Evolutionary conservation across 495 filamentous ascomycete genomes (phyloP).

Genomic region (Aspergillus indologenus): DNA sequence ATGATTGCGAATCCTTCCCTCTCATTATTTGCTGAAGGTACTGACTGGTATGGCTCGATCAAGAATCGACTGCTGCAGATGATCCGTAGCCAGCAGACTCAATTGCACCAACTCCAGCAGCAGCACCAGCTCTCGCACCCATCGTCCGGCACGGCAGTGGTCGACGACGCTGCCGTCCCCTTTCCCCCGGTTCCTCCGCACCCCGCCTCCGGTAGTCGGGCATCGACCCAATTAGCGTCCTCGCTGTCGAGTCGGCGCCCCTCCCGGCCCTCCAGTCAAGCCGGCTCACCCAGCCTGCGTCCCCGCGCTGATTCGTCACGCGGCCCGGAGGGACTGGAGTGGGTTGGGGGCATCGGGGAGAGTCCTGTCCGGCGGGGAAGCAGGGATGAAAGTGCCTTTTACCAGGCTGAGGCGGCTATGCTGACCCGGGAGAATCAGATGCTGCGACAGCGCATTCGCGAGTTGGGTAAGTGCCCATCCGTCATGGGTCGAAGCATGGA

Average conservation of each 20-base stretch:
- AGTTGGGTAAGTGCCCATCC: conserved; percentile 58
- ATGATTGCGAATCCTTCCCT: conserved; percentile 3
- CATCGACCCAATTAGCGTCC: conserved; percentile 33
- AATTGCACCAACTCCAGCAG: conserved; percentile 65
- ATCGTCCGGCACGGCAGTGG: conserved; percentile 29
- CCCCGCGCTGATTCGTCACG: conserved; percentile 29
- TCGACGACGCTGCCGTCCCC: conserved; percentile 59
- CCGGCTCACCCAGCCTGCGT: conserved; percentile 36
- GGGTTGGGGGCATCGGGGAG: conserved; percentile 28
- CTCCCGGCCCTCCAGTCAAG: conserved; percentile 36
- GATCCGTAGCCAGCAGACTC: conserved; percentile 83
- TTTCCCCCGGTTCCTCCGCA: conserved; percentile 45
- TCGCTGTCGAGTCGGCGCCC: conserved; percentile 53
- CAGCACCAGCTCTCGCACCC: conserved; percentile 31
- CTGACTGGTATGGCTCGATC: not conserved
- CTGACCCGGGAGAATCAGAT: conserved; percentile 91
- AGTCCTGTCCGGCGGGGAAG: conserved; percentile 39
- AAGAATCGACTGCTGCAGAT: conserved; percentile 85
- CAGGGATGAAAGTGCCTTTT: conserved; percentile 80
- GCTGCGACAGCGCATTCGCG: conserved; percentile 78
- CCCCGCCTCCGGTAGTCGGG: conserved; percentile 25
- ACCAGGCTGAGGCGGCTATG: conserved; percentile 88
- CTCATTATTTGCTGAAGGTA: not conserved
- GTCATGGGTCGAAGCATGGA: too few species aligned
- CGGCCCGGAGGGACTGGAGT: conserved; percentile 29